A percentile compares a stretch with the other conserved stretches of the same genome.
These are phyloP conservation scores for Teratosphaeria nubilosa DNA, from an alignment of 2,329 filamentous ascomycete species.

Conservation along the genomic window DNA sequence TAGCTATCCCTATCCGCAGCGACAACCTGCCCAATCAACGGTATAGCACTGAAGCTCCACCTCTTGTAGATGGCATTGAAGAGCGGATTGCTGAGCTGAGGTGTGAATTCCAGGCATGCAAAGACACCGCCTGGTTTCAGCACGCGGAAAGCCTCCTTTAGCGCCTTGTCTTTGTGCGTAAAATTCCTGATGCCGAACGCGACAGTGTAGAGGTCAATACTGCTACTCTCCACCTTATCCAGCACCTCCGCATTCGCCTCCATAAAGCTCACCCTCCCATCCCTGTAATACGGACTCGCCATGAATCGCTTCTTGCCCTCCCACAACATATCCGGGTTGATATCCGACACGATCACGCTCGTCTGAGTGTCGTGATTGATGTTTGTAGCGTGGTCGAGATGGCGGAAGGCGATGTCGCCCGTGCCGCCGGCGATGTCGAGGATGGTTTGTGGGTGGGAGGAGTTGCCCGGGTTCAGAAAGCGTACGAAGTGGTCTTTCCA, in stretches of 20 bases:
- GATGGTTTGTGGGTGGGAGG: constrained; percentile 52
- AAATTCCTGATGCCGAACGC: constrained; percentile 98
- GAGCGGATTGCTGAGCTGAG: constrained; percentile 63
- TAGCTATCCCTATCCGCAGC: constrained; percentile 92
- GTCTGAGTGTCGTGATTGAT: constrained; percentile 72
- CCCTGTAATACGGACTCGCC: constrained; percentile 48
- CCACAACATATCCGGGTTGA: constrained; percentile 88
- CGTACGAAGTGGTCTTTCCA: constrained; percentile 98
- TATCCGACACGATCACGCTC: constrained; percentile 84
- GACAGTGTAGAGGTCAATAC: constrained; percentile 92
- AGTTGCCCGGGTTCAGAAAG: constrained; percentile 69
- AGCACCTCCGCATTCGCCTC: constrained; percentile 84
- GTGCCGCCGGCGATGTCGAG: constrained; percentile 96
- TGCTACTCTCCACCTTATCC: constrained; percentile 52
- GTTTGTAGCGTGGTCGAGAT: constrained; percentile 76
- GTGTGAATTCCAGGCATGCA: constrained; percentile 86
- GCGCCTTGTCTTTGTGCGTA: constrained; percentile 74
- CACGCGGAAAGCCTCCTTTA: constrained; percentile 76
- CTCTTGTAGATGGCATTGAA: constrained; percentile 84
- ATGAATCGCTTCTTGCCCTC: constrained; percentile 75
- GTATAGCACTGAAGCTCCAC: constrained; percentile 93
- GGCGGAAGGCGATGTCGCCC: constrained; percentile 93
- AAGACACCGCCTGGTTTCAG: constrained; percentile 93
- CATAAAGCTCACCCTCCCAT: constrained; percentile 56
- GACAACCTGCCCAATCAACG: constrained; percentile 87